Conservation (phyloP, 2,329 filamentous ascomycete genomes). For the Didymella glomerata region DNA sequence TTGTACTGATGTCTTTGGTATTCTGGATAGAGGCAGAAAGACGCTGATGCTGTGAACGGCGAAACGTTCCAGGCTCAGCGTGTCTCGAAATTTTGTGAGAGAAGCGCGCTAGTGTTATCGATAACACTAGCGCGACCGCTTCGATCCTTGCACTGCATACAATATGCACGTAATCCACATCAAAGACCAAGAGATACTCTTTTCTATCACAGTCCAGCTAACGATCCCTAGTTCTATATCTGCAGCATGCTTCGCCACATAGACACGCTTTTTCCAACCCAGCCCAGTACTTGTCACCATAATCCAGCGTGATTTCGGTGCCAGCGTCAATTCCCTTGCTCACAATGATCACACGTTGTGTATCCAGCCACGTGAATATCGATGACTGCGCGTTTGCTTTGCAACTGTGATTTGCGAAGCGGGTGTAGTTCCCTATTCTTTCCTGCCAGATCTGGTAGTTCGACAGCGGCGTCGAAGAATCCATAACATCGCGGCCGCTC, state of each 20-base stretch:
- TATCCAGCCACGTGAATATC: slow-evolving; percentile 65
- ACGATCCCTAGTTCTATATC: slow-evolving; percentile 48
- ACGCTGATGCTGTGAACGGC: slow-evolving; percentile 3
- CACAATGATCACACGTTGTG: slow-evolving; percentile 64
- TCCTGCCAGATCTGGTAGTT: slow-evolving; percentile 68
- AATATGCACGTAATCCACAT: not conserved
- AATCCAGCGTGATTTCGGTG: slow-evolving; percentile 66
- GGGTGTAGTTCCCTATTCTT: slow-evolving; percentile 64
- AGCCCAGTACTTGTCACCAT: slow-evolving; percentile 66
- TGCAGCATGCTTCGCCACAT: slow-evolving; percentile 63
- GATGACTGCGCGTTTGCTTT: slow-evolving; percentile 66
- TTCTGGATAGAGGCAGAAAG: not conserved
- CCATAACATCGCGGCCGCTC: slow-evolving; percentile 64
- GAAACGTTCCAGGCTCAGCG: slow-evolving; percentile 2
- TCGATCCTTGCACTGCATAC: not conserved
- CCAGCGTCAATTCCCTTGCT: slow-evolving; percentile 64
- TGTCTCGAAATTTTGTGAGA: slow-evolving; percentile 41
- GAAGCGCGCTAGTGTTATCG: slow-evolving; percentile 39
- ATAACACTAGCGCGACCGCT: slow-evolving; percentile 23
- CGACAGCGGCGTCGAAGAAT: slow-evolving; percentile 60
- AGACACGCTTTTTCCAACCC: slow-evolving; percentile 64
- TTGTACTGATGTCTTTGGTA: not conserved
- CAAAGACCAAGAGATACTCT: not conserved
- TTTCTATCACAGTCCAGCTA: not conserved
- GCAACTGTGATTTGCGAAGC: slow-evolving; percentile 68